Evolutionary conservation across 345 rosid genomes (phyloP).

Genomic region (Pistacia integerrima): DNA sequence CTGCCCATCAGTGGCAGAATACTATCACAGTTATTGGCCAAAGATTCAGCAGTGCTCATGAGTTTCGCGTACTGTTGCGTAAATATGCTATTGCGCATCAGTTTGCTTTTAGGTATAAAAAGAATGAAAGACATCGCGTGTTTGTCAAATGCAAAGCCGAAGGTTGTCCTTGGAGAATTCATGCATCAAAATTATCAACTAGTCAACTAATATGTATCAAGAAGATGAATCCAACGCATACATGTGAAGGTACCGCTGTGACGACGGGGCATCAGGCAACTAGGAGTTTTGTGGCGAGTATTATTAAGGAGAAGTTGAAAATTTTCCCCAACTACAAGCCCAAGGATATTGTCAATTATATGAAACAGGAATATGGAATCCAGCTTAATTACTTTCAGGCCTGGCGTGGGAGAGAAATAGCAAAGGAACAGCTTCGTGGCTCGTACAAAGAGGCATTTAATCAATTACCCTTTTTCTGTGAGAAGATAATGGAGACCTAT

Average conservation of each 20-base stretch:
- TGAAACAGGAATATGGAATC: constrained; percentile 86
- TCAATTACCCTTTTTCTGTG: constrained; percentile 75
- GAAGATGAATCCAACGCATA: constrained; percentile 53
- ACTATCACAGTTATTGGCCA: constrained; percentile 91
- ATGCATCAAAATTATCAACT: constrained; percentile 87
- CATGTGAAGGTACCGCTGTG: constrained; percentile 58
- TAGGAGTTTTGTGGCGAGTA: constrained; percentile 93
- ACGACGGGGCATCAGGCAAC: constrained; percentile 84
- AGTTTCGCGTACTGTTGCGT: constrained; percentile 81
- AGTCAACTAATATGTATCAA: constrained; percentile 89
- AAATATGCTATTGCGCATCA: constrained; percentile 93
- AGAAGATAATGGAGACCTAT: constrained; percentile 31
- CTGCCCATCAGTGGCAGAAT: constrained; percentile 90
- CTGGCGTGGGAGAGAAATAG: constrained; percentile 97
- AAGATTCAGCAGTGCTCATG: constrained; percentile 77
- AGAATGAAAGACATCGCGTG: constrained; percentile 94
- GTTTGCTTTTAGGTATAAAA: constrained; percentile 27
- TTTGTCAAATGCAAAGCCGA: constrained; percentile 96
- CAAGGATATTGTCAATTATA: constrained; percentile 85
- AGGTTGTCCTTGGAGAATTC: constrained; percentile 97
- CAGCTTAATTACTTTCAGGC: constrained; percentile 92
- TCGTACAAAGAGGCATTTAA: constrained; percentile 89
- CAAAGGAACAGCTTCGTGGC: constrained; percentile 95
- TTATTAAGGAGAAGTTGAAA: constrained; percentile 86
- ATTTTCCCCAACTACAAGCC: constrained; percentile 85